Conservation (phyloP, 1,284 basidiomycete species). For the Cryptococcus hybrid region DNA sequence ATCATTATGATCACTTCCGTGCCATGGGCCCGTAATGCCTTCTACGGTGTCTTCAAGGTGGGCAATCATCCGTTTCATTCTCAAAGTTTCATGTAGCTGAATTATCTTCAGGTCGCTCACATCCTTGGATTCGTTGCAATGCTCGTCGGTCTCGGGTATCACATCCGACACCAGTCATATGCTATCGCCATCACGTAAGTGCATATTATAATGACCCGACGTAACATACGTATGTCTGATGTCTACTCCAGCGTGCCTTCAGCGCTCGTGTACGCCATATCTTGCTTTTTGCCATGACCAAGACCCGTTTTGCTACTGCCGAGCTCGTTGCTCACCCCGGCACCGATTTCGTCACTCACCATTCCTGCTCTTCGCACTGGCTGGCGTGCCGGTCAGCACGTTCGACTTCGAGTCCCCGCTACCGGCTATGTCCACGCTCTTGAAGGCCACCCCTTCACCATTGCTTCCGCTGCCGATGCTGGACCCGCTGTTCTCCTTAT, state of each 20-base stretch:
- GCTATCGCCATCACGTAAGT: not conserved
- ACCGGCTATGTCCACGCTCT: constrained; percentile 20
- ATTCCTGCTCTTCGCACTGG: constrained; percentile 41
- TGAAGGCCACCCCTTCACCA: constrained; percentile 50
- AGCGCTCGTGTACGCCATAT: constrained; percentile 50
- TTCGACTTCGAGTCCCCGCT: constrained; percentile 41
- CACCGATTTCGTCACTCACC: constrained; percentile 33
- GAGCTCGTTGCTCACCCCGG: constrained; percentile 33
- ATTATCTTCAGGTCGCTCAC: constrained; percentile 49
- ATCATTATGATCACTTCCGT: constrained; percentile 44
- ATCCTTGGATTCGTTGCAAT: constrained; percentile 70
- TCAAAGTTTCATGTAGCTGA: not conserved
- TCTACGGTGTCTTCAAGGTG: constrained; percentile 40
- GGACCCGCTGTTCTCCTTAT: constrained; percentile 38
- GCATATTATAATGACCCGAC: not conserved
- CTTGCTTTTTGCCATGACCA: constrained; percentile 28
- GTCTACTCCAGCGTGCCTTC: constrained; percentile 55
- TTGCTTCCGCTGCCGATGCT: constrained; percentile 45
- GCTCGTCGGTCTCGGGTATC: constrained; percentile 74
- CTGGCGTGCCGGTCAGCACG: constrained; percentile 51
- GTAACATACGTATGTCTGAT: not conserved
- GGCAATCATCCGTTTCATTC: not conserved
- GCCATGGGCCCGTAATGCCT: constrained; percentile 36
- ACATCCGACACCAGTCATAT: constrained; percentile 57
- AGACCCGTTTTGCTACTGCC: constrained; percentile 36